Evolutionary conservation across 495 filamentous ascomycete genomes (phyloP), one percentile per base, ranked within the genome.

Genomic region (Evernia prunastri): DNA sequence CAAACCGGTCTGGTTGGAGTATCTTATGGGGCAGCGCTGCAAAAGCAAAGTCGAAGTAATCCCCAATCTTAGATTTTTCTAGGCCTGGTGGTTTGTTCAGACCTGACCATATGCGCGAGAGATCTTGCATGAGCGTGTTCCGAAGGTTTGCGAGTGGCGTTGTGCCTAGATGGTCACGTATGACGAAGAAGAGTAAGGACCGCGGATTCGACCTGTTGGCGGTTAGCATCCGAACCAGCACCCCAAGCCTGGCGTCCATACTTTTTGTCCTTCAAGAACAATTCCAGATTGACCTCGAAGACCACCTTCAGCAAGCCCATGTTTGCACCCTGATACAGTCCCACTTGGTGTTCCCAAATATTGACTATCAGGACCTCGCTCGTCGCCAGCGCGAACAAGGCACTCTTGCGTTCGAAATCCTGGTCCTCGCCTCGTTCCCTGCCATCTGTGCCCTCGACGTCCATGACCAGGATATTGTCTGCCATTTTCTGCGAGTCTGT

Each of bases 1-100:
- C 79, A 70, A 98, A 98, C 72, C 89, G 88, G n/a, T 96, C 91
- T 11, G 92, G 91, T 71, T 97, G 92, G 61, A 97, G 84, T 49
- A 96, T 89, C 79, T 98, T 98, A 77, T 98, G 94, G 25, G 94
- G 95, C 27, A 98, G 82, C 11, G 94, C 90, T 58, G 91, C 89
- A 70, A 98, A 98, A 67, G 92, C 91, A 74, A 97, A 97, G 76
- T 98, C 94, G 70, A 98, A 98, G 75, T 97, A 97, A 68, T 98
- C 93, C 61, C 91, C 89, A 60, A 97, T 96, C 58, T 84, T 84
- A 0, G 92, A 92, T 63, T 87, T 87, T 69, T 98, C 94, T 45
- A 96, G 79, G 0, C 94, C 95, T 33, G 84, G 72, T 3, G 94
- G 94, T 71, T 98, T 98, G 40, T 91, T 90, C 66, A 97, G 85